Conservation (phyloP, 768 basidiomycete species). For the Tricholoma furcatifolium region DNA sequence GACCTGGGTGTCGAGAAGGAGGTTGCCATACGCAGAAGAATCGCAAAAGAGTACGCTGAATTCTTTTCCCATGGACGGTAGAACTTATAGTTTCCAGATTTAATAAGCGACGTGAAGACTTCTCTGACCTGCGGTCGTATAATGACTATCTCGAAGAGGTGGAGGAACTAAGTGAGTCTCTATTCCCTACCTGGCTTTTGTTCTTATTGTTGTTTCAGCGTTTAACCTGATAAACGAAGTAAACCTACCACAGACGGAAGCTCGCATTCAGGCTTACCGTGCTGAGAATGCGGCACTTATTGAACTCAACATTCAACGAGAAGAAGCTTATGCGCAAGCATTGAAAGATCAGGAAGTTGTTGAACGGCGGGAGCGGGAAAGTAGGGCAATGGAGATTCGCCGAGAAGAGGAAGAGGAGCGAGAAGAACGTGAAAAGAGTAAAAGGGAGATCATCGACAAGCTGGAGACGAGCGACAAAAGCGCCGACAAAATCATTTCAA, state of each 20-base stretch:
- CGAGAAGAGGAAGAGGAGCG: slow-evolving; percentile 76
- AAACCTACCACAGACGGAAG: slow-evolving; percentile 78
- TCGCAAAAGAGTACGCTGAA: slow-evolving; percentile 78
- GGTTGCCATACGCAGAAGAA: slow-evolving; percentile 81
- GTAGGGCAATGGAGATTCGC: slow-evolving; percentile 62
- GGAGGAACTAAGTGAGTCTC: slow-evolving; percentile 69
- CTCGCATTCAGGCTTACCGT: slow-evolving; percentile 74
- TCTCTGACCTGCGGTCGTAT: slow-evolving; percentile 72
- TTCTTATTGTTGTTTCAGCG: slow-evolving; percentile 43
- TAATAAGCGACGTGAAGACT: slow-evolving; percentile 92
- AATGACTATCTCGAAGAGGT: slow-evolving; percentile 97
- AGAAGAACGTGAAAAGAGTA: slow-evolving; percentile 69
- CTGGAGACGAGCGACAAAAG: slow-evolving; percentile 76
- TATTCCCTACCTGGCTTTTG: slow-evolving; percentile 8
- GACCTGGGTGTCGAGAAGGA: slow-evolving; percentile 93
- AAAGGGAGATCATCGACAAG: slow-evolving; percentile 75
- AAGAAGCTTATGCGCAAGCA: slow-evolving; percentile 70
- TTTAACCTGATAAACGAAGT: slow-evolving; percentile 95
- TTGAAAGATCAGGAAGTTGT: slow-evolving; percentile 79
- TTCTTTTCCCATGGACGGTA: not conserved
- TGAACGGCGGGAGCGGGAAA: slow-evolving; percentile 70
- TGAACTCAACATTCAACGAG: slow-evolving; percentile 79
- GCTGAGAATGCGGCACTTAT: slow-evolving; percentile 81
- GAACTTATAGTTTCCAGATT: slow-evolving; percentile 52
- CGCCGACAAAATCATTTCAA: slow-evolving; percentile 68